Evolutionary conservation across 2,329 filamentous ascomycete species (phyloP).

Genomic region (Xylaria sp.): DNA sequence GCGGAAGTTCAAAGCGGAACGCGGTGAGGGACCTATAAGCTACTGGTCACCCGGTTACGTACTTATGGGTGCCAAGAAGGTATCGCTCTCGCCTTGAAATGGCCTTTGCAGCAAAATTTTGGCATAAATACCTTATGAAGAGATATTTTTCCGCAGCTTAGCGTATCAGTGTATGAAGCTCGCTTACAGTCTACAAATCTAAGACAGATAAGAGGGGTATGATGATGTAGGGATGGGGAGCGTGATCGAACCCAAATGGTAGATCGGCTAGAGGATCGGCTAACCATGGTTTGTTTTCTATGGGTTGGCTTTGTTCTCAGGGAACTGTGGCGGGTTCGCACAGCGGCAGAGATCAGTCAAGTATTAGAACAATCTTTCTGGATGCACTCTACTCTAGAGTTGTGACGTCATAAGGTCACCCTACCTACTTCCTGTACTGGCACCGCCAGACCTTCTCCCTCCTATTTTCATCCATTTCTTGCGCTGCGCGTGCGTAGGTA

Average conservation of each 20-base stretch:
- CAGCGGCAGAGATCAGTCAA: conserved; percentile 39
- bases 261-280: not conserved
- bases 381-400: conserved; percentile 47
- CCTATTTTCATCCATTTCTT: too few species aligned
- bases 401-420: conserved; percentile 44
- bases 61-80: not conserved
- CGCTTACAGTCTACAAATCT: not conserved
- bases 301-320: conserved; percentile 47
- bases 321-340: conserved; percentile 47
- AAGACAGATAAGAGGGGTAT: not conserved
- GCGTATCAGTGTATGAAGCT: too few species aligned
- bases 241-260: not conserved
- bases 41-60: not conserved
- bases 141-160: not conserved
- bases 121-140: too few species aligned
- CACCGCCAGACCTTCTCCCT: too few species aligned
- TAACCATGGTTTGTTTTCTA: conserved; percentile 44
- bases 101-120: too few species aligned
- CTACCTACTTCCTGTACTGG: too few species aligned
- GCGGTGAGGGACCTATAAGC: not conserved
- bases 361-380: conserved; percentile 45
- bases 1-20: not conserved
- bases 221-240: not conserved
- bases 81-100: too few species aligned
- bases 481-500: too few species aligned